Base-by-base conservation (phyloP, 2,329 filamentous ascomycete genomes). In the Microdochium bolleyi region DNA sequence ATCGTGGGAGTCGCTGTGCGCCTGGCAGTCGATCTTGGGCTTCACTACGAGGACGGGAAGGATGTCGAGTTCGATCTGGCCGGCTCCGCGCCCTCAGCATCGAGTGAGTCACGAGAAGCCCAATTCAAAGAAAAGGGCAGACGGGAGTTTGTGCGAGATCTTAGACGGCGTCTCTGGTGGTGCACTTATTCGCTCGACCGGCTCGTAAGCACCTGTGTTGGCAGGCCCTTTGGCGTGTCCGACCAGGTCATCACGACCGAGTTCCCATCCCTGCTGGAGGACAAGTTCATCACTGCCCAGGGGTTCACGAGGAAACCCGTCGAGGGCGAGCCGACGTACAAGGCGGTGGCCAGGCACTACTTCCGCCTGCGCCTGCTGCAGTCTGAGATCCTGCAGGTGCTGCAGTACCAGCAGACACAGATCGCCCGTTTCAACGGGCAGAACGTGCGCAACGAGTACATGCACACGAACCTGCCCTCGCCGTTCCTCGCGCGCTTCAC, bases 211-310 rank as follows among this genome's bases (percentile, higher is more conserved):
- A 92, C 90, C 22, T 96, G 92, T 61, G 92, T 97, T 24, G 92
- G 92, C 37, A 79, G 92, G 52, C 94, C 92, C 7, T 95, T 96
- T 63, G 92, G 92, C 27, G 90, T 97, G 57, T 92, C 88, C n/a
- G 94, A 97, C 71, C 89, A 95, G 66, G 89, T 95, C 57, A 89
- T 97, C 62, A 97, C 92, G 14, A 96, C 92, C 1, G 90, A 96
- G 63, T 95, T 96, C 58, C 92, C 92, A 1, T 96, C 90, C 3
- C 70, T 92, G 52, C 75, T 96, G 38, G 92, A 96, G 62, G 92
- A 97, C 69, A 81, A 84, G 55, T 92, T 87, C 64, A 96, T 97
- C 62, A 95, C 90, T 1, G 83, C 85, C 9, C 77, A 78, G 19
- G 92, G 92, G 10, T 87, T 96, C 60, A 62, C 83, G 30, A 76